These are phyloP conservation scores for Podochytrium sp. DNA, from an alignment of 192 early-diverging fungal species.

Conservation along the genomic window DNA sequence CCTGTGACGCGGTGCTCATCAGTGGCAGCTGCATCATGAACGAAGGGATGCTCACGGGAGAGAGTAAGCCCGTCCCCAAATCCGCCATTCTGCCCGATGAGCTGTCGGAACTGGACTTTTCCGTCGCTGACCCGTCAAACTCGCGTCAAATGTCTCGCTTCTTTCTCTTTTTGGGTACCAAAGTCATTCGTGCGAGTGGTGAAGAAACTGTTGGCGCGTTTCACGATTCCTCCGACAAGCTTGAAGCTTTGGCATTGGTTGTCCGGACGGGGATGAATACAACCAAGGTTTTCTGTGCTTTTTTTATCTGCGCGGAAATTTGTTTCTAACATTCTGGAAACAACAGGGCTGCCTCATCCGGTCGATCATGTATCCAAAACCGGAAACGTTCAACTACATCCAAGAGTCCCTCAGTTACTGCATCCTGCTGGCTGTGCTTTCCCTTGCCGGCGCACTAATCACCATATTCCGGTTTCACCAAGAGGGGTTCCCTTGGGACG, in stretches of 20 bases:
- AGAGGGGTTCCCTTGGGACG: conserved; percentile 60
- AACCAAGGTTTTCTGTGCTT: conserved; percentile 62
- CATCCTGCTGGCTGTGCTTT: conserved; percentile 84
- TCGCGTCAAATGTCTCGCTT: conserved; percentile 78
- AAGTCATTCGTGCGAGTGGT: conserved; percentile 78
- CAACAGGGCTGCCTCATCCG: conserved; percentile 81
- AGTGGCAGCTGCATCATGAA: conserved; percentile 97
- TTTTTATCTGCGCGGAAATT: background rate
- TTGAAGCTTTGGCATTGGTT: conserved; percentile 78
- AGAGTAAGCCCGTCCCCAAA: conserved; percentile 94
- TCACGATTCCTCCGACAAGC: background rate
- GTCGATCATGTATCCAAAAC: conserved; percentile 96
- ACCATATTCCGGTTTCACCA: conserved; percentile 88
- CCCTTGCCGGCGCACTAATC: conserved; percentile 82
- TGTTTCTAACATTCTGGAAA: background rate
- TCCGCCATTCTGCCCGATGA: conserved; percentile 70
- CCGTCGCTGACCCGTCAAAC: conserved; percentile 66
- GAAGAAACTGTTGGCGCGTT: conserved; percentile 40
- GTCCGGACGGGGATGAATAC: conserved; percentile 95
- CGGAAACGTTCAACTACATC: conserved; percentile 95
- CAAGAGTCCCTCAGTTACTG: conserved; percentile 97
- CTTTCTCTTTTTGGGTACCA: conserved; percentile 92
- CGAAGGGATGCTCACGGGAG: conserved; percentile 97
- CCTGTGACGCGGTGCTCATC: conserved; percentile 92
- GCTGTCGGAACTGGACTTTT: conserved; percentile 66